A percentile compares a stretch with the other conserved stretches of the same genome.
Conservation (phyloP, 441 rosid genomes). For the Aquilaria agallochum region DNA sequence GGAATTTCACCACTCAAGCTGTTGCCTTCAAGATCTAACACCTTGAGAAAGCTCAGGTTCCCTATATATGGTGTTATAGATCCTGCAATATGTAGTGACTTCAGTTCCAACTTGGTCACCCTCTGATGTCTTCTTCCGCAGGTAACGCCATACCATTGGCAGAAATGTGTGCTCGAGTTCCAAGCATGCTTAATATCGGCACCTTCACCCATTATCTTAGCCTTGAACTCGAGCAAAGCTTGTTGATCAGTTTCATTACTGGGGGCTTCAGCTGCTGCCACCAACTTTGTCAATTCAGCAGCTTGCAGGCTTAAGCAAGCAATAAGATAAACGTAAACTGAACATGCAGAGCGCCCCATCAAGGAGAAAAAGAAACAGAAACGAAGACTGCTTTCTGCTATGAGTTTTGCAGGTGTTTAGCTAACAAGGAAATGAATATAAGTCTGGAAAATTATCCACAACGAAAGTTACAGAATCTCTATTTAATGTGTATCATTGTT, state of each 20-base stretch:
- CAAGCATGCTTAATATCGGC: conserved; percentile 1
- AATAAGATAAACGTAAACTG: no score
- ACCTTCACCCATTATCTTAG: background rate
- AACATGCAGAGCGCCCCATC: no score
- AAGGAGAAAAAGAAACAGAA: no score
- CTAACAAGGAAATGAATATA: no score
- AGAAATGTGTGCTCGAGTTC: conserved; percentile 22
- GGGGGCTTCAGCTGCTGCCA: background rate
- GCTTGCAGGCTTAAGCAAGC: no score
- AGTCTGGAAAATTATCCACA: no score
- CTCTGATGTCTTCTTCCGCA: conserved; percentile 1
- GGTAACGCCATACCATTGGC: conserved; percentile 10
- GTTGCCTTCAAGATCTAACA: background rate
- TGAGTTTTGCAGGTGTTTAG: no score
- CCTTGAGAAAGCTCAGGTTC: conserved; percentile 9
- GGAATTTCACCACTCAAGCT: conserved; percentile 6
- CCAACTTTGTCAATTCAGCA: no score
- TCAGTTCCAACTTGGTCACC: background rate
- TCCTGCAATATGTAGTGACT: background rate
- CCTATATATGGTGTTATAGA: conserved; percentile 3
- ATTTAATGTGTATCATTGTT: no score
- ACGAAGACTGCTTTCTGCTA: no score
- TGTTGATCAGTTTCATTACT: background rate
- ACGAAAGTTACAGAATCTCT: no score
- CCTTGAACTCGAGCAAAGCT: background rate